These are phyloP conservation scores for Setomelanomma holmii DNA, from an alignment of 2,329 filamentous ascomycete genomes.

Conservation along the genomic window DNA sequence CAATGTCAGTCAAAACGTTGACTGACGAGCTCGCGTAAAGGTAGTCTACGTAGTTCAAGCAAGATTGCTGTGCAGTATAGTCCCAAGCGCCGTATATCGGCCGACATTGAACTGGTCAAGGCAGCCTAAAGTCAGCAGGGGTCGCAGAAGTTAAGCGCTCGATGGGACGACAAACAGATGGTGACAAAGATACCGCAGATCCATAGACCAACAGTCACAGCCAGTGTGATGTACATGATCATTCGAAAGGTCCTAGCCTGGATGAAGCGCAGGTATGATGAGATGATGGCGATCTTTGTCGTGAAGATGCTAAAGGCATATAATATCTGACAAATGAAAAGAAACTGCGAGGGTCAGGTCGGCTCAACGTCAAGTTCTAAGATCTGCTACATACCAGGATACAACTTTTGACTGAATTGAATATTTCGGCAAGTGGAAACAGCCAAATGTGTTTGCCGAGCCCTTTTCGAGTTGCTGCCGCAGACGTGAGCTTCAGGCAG, in stretches of 20 bases:
- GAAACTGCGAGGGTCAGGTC: conserved; percentile 23
- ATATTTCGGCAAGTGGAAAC: not conserved
- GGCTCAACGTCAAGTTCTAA: not conserved
- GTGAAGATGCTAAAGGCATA: conserved; percentile 35
- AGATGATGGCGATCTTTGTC: conserved; percentile 39
- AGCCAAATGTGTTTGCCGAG: conserved; percentile 27
- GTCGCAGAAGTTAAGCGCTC: too few relatives aligned
- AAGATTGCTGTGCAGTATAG: conserved; percentile 19
- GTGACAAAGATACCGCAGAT: conserved; percentile 34
- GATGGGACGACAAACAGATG: conserved; percentile 24
- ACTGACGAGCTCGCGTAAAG: conserved; percentile 36
- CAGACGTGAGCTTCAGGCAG: conserved; percentile 1
- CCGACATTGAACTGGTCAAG: conserved; percentile 23
- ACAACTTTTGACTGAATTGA: conserved; percentile 3
- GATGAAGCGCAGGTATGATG: conserved; percentile 37
- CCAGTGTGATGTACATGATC: conserved; percentile 23
- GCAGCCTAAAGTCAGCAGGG: too few relatives aligned
- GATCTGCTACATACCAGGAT: not conserved
- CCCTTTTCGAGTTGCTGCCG: conserved; percentile 25
- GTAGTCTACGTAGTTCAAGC: conserved; percentile 31
- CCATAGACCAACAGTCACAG: conserved; percentile 25
- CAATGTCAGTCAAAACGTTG: conserved; percentile 31
- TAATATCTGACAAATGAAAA: conserved; percentile 34
- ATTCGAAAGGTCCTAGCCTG: conserved; percentile 25
- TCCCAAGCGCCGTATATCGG: conserved; percentile 34